Conservation (phyloP, 176 grass and related monocot genomes). For the Oryza nivara region DNA sequence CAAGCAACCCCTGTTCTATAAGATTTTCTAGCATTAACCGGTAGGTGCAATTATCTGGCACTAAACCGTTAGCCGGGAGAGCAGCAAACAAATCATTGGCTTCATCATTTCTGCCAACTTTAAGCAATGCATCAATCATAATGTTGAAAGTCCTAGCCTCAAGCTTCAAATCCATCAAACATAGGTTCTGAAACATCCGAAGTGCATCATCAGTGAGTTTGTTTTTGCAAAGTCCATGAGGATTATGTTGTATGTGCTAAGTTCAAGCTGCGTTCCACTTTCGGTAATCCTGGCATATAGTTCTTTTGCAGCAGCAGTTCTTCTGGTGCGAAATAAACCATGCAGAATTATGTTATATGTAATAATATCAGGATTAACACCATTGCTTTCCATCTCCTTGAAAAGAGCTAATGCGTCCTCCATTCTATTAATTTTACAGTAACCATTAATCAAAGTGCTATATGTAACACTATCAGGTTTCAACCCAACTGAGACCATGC, state of each 20-base stretch:
- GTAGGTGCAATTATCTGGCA: neutral
- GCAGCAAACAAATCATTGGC: neutral
- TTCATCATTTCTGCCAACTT: neutral
- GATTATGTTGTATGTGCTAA: neutral
- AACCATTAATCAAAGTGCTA: neutral
- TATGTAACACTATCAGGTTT: neutral
- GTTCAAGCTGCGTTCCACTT: no score
- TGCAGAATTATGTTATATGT: neutral
- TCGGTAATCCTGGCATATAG: no score
- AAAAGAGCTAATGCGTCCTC: neutral
- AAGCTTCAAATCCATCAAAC: neutral
- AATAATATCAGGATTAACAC: neutral
- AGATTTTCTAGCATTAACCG: neutral
- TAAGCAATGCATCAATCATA: neutral
- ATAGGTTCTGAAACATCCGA: neutral
- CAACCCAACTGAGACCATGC: neutral
- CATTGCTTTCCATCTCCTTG: neutral
- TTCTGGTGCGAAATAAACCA: neutral
- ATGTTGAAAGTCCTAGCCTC: constrained; percentile 5
- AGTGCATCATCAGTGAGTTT: neutral
- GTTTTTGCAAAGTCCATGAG: neutral
- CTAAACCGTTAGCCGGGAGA: neutral
- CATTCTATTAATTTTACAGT: neutral
- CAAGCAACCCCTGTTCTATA: neutral
- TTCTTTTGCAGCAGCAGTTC: neutral